Base-by-base conservation (phyloP, 2,329 filamentous ascomycete species). In the Pseudogymnoascus sp. region DNA sequence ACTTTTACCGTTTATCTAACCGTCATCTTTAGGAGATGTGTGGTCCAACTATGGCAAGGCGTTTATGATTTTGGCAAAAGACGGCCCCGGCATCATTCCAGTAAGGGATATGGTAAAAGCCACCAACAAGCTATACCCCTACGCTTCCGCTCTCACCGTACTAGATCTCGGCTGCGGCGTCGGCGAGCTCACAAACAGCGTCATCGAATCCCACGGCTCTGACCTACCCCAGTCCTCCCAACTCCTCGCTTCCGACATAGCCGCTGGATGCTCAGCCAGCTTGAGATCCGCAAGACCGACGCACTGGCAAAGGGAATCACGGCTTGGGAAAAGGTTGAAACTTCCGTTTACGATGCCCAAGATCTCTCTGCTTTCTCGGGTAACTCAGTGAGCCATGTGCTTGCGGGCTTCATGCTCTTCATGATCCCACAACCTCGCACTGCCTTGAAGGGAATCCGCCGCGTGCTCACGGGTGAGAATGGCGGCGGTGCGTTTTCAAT, bases 401-500 rank as follows among this genome's bases (percentile, higher is more conserved):
- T 53, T 31, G 47, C 47, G 14, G 47, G 47, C 5, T 53, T 53
- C n/a, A 14, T 53, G 23, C 23, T 53, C 4, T 53, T 53, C 8
- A 53, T 53, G 47, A 14, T 53, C 47, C 47, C 23, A 2, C 23
- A 31, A 6, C 47, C 47, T 1, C 47, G 47, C 23, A 16, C n/a
- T 16, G 47, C 8, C 2, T 53, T 53, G 25, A 53, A 16, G 47
- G 25, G 31, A 31, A 53, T 53, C n/a, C 47, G 25, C n/a, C 47
- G 47, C n/a, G 23, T 53, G 14, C 47, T 53, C 47, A 53, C 47
- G n/a, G 23, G 11, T 31, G 47, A 53, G 47, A 53, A 53, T 16
- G 47, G 25, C 18, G 61, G 31, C 2, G 63, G 47, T 2, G 42
- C 56, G 31, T 33, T 64, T n/a, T n/a, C 59, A n/a, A 23, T 56